Evolutionary conservation across 2,329 filamentous ascomycete genomes (phyloP), one percentile per base, ranked within the genome.

Genomic region (Ceratocystis colombiana): DNA sequence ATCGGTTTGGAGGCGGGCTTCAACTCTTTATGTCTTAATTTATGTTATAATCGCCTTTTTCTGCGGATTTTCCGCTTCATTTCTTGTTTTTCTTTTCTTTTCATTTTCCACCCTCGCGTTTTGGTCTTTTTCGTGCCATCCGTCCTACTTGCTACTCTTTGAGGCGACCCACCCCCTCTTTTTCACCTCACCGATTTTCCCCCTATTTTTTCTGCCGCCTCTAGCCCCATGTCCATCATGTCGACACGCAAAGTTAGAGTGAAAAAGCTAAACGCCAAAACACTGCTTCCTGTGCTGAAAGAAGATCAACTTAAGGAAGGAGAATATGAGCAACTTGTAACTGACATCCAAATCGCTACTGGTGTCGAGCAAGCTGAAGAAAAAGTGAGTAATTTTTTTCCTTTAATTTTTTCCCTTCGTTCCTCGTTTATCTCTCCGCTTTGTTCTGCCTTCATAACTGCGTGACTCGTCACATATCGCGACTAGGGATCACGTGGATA

Each of bases 351-450:
- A 87, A 90, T 96, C 75, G 91, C 94, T 75, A 96, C 92, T 71
- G 94, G 94, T 77, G 94, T 99, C 72, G 94, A 99, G 78, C 92
- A 96, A 75, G 89, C 87, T 70, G 94, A 99, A 79, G 92, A 97
- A 84, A 93, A 93, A 79, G 94, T 96, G 78, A 85, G 91, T 89
- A 70, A 70, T 70, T 70, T 71, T 72, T 71, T 63, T 69, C 62
- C 68, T 55, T 62, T 37, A 71, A 70, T 70, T 71, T 72, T 71
- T 63, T 69, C 68, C 69, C 71, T 45, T 41, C 4, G 12, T 41
- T 48, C 22, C 20, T 41, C 15, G 22, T 50, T 50, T 50, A 20
- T 22, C 8, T 20, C 25, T 17, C 45, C 30, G 53, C 55, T 37
- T 28, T 37, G 7, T 33, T 12, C n/a, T 12, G 12, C 7, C 37